Percentiles rank a stretch among this genome's conserved stretches.
These are phyloP conservation scores for Diaporthe vexans DNA, from an alignment of 2,329 filamentous ascomycete species.

Conservation along the genomic window DNA sequence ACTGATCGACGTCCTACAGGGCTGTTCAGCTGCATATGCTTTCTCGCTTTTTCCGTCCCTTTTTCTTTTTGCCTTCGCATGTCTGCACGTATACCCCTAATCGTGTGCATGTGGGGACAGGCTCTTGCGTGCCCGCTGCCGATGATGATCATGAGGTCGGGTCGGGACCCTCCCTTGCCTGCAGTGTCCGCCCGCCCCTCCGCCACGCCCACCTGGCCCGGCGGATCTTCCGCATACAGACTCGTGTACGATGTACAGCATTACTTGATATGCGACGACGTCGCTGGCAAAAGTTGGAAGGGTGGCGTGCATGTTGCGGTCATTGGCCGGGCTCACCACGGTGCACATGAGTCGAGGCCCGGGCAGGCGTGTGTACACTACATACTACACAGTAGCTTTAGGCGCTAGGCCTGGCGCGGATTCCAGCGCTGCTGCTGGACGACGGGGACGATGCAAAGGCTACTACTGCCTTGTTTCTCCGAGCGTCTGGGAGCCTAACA, in stretches of 20 bases:
- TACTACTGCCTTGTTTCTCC: background rate
- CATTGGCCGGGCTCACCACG: background rate
- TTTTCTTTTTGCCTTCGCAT: background rate
- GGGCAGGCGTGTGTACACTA: background rate
- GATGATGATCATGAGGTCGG: background rate
- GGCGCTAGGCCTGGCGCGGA: conserved; percentile 23
- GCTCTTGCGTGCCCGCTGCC: background rate
- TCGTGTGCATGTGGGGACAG: background rate
- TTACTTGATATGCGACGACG: background rate
- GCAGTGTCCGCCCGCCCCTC: no score
- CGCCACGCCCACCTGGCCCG: background rate
- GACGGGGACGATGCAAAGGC: background rate
- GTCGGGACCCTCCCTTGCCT: no score
- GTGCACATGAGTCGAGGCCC: conserved; percentile 18
- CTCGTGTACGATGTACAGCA: background rate
- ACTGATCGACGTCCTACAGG: conserved; percentile 6
- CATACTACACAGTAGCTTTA: conserved; percentile 18
- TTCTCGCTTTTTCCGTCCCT: background rate
- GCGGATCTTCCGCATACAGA: background rate
- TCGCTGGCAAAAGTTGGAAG: background rate
- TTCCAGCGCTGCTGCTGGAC: conserved; percentile 13
- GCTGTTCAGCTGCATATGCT: background rate
- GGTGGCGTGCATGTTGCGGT: background rate
- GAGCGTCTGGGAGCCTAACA: background rate
- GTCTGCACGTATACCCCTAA: background rate